A percentile compares a stretch with the other conserved stretches of the same genome.
Evolutionary conservation across 495 filamentous ascomycete species (phyloP).

Genomic region (Aspergillus funiculosus): DNA sequence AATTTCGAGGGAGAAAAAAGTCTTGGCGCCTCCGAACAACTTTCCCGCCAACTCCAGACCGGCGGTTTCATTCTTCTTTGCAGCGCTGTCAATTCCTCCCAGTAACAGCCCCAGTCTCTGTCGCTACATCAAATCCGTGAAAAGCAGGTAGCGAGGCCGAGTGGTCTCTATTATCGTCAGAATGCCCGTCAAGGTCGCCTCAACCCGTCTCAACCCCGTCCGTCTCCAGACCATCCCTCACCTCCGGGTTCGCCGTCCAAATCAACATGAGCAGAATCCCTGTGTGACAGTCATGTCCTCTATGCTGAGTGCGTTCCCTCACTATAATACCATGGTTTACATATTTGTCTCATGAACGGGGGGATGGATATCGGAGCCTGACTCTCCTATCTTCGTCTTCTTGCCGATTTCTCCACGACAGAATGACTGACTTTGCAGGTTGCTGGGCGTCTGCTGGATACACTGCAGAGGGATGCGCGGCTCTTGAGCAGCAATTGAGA

Average conservation of each 20-base stretch:
- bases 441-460: slow-evolving; percentile 93
- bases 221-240: slow-evolving; percentile 81
- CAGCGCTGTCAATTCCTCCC: slow-evolving; percentile 34
- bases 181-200: slow-evolving; percentile 48
- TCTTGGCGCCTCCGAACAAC: slow-evolving; percentile 24
- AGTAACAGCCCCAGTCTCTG: slow-evolving; percentile 25
- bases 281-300: slow-evolving; percentile 81
- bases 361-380: too few relatives aligned
- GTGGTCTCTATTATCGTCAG: slow-evolving; percentile 14
- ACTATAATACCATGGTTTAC: neutral
- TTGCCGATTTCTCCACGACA: too few relatives aligned
- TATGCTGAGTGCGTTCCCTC: slow-evolving; percentile 67
- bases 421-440: slow-evolving; percentile 44
- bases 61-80: neutral
- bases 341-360: too few relatives aligned
- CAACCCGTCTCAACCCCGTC: slow-evolving; percentile 54
- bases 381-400: too few relatives aligned
- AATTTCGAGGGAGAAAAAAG: slow-evolving; percentile 21
- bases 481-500: slow-evolving; percentile 72
- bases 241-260: slow-evolving; percentile 78
- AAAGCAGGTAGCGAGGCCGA: neutral
- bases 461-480: slow-evolving; percentile 64
- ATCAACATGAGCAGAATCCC: slow-evolving; percentile 67
- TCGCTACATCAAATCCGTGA: too few relatives aligned
- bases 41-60: slow-evolving; percentile 9